Conservation (phyloP, 768 basidiomycete species). For the Vishniacozyma victoriae region DNA sequence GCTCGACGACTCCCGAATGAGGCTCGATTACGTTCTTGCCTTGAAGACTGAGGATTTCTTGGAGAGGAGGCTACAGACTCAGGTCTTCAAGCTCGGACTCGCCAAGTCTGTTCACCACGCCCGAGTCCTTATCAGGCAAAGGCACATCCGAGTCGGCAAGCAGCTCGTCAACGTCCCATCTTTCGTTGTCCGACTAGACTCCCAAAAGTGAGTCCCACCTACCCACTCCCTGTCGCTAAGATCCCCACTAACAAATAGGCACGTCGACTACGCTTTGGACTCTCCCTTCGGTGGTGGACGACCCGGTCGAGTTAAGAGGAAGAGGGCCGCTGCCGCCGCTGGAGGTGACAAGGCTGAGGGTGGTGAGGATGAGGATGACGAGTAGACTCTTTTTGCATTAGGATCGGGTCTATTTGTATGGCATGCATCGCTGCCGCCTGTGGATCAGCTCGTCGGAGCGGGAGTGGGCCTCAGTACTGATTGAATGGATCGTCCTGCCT, state of each 20-base stretch:
- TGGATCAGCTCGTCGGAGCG: not conserved
- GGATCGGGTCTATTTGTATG: not conserved
- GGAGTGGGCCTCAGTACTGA: not conserved
- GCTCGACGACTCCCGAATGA: conserved; percentile 97
- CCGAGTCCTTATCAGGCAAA: conserved; percentile 92
- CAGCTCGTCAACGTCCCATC: conserved; percentile 99
- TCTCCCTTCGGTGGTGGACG: conserved; percentile 91
- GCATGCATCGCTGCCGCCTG: not conserved
- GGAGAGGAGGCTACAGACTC: conserved; percentile 96
- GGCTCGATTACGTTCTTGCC: conserved; percentile 99
- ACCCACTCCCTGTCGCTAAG: not conserved
- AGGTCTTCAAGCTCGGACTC: conserved; percentile 97
- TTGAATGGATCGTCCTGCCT: too few species aligned
- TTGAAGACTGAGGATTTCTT: conserved; percentile 99
- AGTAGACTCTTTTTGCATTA: conserved; percentile 33
- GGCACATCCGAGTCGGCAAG: conserved; percentile 99
- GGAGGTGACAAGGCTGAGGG: conserved; percentile 86
- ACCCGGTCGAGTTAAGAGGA: conserved; percentile 91
- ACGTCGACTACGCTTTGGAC: conserved; percentile 97
- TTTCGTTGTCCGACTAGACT: conserved; percentile 97
- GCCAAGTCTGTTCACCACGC: conserved; percentile 99
- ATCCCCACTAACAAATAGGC: conserved; percentile 45
- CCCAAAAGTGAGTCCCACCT: conserved; percentile 64
- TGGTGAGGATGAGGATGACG: conserved; percentile 82
- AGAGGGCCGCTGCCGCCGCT: conserved; percentile 87